phyloP scores from a whole-genome alignment of 108 stramenopile species.

The Fistulifera pelliculosa region DNA sequence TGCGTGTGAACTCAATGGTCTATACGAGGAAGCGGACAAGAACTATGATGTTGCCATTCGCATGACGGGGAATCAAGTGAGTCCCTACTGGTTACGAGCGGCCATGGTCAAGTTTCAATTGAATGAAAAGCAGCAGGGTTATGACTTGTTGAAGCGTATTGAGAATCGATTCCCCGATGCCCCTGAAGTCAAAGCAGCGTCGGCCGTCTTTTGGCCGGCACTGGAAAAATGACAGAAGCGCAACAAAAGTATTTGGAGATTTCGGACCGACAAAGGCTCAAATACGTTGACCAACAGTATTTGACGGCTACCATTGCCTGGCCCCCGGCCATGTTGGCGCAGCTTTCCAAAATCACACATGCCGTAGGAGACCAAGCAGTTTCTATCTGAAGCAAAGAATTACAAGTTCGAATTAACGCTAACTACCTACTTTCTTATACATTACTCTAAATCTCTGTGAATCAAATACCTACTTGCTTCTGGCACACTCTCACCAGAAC shows the following conservation, averaged over 20 bases:
- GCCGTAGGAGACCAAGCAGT: constrained; percentile 20
- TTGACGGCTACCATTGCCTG: constrained; percentile 50
- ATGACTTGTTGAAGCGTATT: constrained; percentile 66
- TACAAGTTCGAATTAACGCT: too few relatives aligned
- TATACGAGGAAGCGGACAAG: constrained; percentile 42
- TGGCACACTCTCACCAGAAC: too few relatives aligned
- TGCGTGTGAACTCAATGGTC: constrained; percentile 68
- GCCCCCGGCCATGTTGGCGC: constrained; percentile 64
- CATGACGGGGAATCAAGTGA: constrained; percentile 82
- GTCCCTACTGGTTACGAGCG: constrained; percentile 74
- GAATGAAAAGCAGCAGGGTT: constrained; percentile 44
- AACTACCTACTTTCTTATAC: too few relatives aligned
- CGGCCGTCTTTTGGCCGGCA: constrained; percentile 49
- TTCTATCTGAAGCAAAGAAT: too few relatives aligned
- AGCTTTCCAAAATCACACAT: constrained; percentile 29
- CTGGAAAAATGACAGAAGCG: constrained; percentile 53
- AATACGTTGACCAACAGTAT: constrained; percentile 49
- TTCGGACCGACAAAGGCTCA: constrained; percentile 59
- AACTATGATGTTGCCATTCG: constrained; percentile 67
- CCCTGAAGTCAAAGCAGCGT: constrained; percentile 78
- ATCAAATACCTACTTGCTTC: too few relatives aligned
- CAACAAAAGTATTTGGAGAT: constrained; percentile 74
- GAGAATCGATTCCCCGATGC: constrained; percentile 83
- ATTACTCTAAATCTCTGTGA: too few relatives aligned
- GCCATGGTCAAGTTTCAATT: constrained; percentile 74